Conservation (phyloP, 2,329 filamentous ascomycete species). For the Remersonia thermophila region DNA sequence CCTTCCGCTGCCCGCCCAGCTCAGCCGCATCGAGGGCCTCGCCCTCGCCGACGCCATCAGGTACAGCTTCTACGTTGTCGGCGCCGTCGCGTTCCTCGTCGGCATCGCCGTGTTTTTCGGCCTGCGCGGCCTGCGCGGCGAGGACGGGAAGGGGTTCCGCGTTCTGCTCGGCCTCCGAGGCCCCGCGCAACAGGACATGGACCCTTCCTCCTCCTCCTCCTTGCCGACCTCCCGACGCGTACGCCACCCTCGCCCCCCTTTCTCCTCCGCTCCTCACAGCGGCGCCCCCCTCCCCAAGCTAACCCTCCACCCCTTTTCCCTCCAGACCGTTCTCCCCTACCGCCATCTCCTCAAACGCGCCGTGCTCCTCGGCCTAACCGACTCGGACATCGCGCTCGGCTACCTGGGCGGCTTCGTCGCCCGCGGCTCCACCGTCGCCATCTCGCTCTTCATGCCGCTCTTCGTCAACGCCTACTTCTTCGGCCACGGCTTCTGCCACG, state of each 20-base stretch:
- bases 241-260: not conserved
- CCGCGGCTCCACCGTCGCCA: conserved; percentile 84
- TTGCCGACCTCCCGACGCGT: conserved; percentile 12
- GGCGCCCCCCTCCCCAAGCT: no score
- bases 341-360: conserved; percentile 49
- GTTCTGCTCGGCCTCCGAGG: conserved; percentile 39
- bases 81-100: conserved; percentile 56
- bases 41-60: conserved; percentile 64
- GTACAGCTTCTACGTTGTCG: conserved; percentile 81
- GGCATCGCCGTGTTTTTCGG: conserved; percentile 69
- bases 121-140: conserved; percentile 54
- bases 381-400: conserved; percentile 69
- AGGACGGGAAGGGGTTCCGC: conserved; percentile 64
- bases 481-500: conserved; percentile 63
- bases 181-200: no score
- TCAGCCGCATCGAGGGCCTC: conserved; percentile 57
- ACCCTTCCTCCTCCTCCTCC: conserved; percentile 2
- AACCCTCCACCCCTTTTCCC: not conserved
- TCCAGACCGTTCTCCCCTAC: conserved; percentile 39
- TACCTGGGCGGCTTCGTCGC: conserved; percentile 94
- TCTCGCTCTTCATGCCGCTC: conserved; percentile 87
- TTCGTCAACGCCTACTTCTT: conserved; percentile 89
- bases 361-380: conserved; percentile 57
- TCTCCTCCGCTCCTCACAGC: not conserved
- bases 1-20: conserved; percentile 72